phyloP scores from a whole-genome alignment of 257 asterid genomes.

The Osmanthus fragrans region DNA sequence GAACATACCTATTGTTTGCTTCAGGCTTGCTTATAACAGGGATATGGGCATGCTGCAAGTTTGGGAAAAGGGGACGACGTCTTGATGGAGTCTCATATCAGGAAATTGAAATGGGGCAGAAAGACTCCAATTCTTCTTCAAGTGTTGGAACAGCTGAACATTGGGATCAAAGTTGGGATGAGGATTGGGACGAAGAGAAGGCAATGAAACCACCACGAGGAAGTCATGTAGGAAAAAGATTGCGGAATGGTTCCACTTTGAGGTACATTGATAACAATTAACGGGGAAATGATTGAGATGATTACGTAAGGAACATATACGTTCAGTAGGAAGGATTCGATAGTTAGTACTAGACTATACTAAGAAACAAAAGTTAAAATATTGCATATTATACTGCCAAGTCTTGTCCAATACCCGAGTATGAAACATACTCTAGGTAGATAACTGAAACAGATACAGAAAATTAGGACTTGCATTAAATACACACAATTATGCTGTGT shows the following conservation, averaged over 20 bases:
- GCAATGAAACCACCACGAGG: slow-evolving; percentile 30
- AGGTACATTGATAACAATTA: slow-evolving; percentile 30
- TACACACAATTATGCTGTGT: not conserved
- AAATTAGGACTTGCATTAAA: not conserved
- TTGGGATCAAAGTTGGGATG: slow-evolving; percentile 71
- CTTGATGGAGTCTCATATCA: slow-evolving; percentile 52
- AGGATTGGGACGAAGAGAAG: slow-evolving; percentile 60
- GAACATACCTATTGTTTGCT: slow-evolving; percentile 43
- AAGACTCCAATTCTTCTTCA: slow-evolving; percentile 26
- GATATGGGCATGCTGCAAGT: slow-evolving; percentile 39
- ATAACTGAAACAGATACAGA: no score
- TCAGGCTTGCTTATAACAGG: slow-evolving; percentile 45
- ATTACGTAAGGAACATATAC: slow-evolving; percentile 2
- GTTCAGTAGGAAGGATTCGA: not conserved
- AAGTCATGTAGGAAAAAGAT: not conserved
- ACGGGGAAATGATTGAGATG: slow-evolving; percentile 32
- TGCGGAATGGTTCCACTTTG: slow-evolving; percentile 25
- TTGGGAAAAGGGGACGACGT: slow-evolving; percentile 34
- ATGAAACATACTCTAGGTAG: no score
- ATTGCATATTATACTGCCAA: no score
- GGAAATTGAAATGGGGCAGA: slow-evolving; percentile 63
- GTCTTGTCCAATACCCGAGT: no score
- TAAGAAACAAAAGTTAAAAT: no score
- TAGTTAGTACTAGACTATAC: not conserved
- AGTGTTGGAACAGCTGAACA: slow-evolving; percentile 34